These are phyloP conservation scores for Rhodotorula toruloides DNA, from an alignment of 768 basidiomycete genomes.

Conservation along the genomic window DNA sequence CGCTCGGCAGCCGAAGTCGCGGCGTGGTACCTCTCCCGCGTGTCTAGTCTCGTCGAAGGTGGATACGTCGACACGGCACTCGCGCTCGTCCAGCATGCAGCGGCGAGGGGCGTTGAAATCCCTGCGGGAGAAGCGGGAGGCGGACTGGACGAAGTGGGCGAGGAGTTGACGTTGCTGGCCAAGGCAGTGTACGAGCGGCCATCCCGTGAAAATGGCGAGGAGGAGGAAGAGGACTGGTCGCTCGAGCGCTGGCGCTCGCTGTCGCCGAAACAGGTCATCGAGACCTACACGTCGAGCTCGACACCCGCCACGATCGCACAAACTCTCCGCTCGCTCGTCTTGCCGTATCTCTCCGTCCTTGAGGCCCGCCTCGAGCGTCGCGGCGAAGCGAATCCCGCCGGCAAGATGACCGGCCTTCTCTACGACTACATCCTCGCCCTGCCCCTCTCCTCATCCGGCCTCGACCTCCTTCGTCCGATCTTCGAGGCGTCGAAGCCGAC, in stretches of 20 bases:
- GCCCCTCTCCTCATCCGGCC: conserved; percentile 55
- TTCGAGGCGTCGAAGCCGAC: conserved; percentile 93
- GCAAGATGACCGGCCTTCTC: conserved; percentile 49
- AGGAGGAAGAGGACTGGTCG: conserved; percentile 62
- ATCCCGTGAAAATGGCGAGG: conserved; percentile 31
- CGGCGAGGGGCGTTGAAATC: conserved; percentile 70
- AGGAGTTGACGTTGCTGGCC: conserved; percentile 82
- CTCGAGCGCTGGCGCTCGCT: conserved; percentile 67
- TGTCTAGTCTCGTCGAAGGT: conserved; percentile 58
- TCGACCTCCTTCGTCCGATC: conserved; percentile 65
- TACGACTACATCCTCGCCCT: conserved; percentile 36
- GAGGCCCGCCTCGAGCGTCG: conserved; percentile 80
- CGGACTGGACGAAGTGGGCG: conserved; percentile 76
- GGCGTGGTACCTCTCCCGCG: conserved; percentile 68
- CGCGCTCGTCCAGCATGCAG: conserved; percentile 75
- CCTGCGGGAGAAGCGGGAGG: too few relatives aligned
- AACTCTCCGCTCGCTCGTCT: conserved; percentile 70
- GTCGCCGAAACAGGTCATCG: conserved; percentile 61
- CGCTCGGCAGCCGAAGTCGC: conserved; percentile 54
- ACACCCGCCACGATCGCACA: conserved; percentile 59
- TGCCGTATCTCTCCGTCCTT: conserved; percentile 89
- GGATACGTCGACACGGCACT: conserved; percentile 78
- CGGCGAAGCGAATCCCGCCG: conserved; percentile 53
- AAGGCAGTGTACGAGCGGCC: conserved; percentile 74
- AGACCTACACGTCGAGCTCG: conserved; percentile 70